Evolutionary conservation across 148 eudicot genomes (phyloP).

Genomic region (Tetragonia tetragonoides): DNA sequence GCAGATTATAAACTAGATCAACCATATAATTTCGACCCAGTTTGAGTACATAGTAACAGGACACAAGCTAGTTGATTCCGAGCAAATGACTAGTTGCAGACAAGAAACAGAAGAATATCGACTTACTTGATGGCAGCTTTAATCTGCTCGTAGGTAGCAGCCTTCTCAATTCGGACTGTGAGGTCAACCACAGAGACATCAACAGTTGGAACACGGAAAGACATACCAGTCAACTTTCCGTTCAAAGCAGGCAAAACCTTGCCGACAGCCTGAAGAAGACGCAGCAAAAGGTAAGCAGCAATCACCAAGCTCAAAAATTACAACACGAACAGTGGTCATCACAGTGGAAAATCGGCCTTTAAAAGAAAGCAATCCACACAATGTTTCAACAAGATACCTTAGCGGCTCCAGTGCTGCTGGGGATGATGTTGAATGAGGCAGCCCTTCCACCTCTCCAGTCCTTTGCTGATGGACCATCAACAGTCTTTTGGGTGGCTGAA

Average conservation of each 20-base stretch:
- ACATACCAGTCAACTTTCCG: slow-evolving; percentile 74
- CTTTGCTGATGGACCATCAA: slow-evolving; percentile 69
- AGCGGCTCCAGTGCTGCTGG: slow-evolving; percentile 82
- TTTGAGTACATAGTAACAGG: no score
- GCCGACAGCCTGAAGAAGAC: slow-evolving; percentile 54
- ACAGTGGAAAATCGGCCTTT: not conserved
- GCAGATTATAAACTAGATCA: no score
- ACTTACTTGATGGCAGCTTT: slow-evolving; percentile 66
- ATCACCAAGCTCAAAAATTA: no score
- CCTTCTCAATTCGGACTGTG: slow-evolving; percentile 65
- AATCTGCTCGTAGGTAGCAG: slow-evolving; percentile 52
- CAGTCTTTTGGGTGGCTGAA: slow-evolving; percentile 66
- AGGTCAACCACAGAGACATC: slow-evolving; percentile 80
- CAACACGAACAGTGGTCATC: no score
- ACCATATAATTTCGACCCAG: no score
- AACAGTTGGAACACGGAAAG: slow-evolving; percentile 70
- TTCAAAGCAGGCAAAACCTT: slow-evolving; percentile 69
- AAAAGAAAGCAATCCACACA: no score
- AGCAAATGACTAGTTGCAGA: no score
- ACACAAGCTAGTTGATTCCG: no score
- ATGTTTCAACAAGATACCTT: slow-evolving; percentile 36
- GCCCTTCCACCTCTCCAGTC: slow-evolving; percentile 88
- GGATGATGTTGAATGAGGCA: slow-evolving; percentile 74
- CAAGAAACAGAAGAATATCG: no score
- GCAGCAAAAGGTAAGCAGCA: not conserved